Evolutionary conservation across 345 rosid genomes (phyloP).

Genomic region (Brassica cretica): DNA sequence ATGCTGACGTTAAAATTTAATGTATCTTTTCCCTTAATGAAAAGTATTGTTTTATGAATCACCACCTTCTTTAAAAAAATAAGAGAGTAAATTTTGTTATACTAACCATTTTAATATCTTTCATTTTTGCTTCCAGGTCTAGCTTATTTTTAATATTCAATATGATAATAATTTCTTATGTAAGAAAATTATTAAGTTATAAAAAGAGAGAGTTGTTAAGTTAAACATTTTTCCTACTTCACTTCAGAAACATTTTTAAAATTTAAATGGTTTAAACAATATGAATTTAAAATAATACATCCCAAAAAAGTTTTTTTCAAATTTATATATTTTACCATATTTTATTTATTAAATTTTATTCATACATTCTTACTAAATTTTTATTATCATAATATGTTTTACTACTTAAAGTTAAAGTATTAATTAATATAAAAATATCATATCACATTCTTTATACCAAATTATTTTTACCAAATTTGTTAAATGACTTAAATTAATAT

Average conservation of each 20-base stretch:
- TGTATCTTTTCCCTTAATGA: no score
- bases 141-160: neutral
- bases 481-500: neutral
- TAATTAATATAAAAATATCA: neutral
- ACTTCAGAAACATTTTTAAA: no score
- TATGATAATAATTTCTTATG: neutral
- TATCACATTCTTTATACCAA: neutral
- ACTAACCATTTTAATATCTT: neutral
- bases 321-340: neutral
- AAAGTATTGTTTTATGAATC: no score
- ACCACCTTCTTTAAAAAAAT: no score
- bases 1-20: no score
- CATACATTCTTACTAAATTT: neutral
- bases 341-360: no score
- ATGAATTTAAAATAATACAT: no score
- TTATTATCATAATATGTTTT: neutral
- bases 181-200: neutral
- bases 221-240: neutral
- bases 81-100: neutral
- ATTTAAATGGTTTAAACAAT: no score
- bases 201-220: neutral
- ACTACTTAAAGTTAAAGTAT: neutral
- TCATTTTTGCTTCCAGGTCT: neutral
- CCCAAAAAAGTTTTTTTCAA: no score
- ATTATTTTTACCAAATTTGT: neutral